Evolutionary conservation across 2,329 filamentous ascomycete species (phyloP).

Genomic region (Clarireedia monteithiana): DNA sequence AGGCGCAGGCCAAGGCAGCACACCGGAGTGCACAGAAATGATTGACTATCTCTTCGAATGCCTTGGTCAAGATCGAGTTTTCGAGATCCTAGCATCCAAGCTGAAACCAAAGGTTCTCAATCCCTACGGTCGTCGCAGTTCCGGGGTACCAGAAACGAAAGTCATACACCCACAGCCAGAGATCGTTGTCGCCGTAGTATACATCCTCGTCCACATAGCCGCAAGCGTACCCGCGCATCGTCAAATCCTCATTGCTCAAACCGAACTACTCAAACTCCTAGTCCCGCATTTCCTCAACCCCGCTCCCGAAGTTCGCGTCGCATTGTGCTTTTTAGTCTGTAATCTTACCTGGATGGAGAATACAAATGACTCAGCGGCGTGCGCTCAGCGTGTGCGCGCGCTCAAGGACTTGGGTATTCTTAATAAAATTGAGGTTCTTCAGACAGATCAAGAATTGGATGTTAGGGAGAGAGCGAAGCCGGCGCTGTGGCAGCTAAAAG

Average conservation of each 20-base stretch:
- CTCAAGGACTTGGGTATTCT: constrained; percentile 66
- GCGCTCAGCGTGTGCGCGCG: constrained; percentile 57
- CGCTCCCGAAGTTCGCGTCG: constrained; percentile 65
- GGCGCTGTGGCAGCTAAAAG: constrained; percentile 62
- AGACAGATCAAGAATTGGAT: constrained; percentile 68
- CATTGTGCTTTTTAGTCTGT: constrained; percentile 74
- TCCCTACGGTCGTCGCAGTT: constrained; percentile 40
- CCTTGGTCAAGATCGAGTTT: constrained; percentile 69
- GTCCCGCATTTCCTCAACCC: constrained; percentile 66
- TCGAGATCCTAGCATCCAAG: constrained; percentile 74
- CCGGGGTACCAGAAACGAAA: constrained; percentile 36
- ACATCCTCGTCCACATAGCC: constrained; percentile 80
- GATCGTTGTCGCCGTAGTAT: constrained; percentile 71
- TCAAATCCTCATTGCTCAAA: constrained; percentile 69
- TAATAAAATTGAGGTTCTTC: constrained; percentile 53
- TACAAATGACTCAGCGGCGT: constrained; percentile 54
- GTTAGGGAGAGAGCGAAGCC: constrained; percentile 78
- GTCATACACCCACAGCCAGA: constrained; percentile 53
- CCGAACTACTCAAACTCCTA: constrained; percentile 64
- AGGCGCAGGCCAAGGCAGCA: constrained; percentile 40
- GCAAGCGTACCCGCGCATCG: constrained; percentile 74
- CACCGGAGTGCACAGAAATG: constrained; percentile 56
- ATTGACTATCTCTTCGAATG: constrained; percentile 75
- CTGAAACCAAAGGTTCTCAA: constrained; percentile 54
- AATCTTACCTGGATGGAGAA: constrained; percentile 84